Evolutionary conservation across 495 filamentous ascomycete species (phyloP), one percentile per base, ranked within the genome.

Genomic region (Penicillium flavigenum): DNA sequence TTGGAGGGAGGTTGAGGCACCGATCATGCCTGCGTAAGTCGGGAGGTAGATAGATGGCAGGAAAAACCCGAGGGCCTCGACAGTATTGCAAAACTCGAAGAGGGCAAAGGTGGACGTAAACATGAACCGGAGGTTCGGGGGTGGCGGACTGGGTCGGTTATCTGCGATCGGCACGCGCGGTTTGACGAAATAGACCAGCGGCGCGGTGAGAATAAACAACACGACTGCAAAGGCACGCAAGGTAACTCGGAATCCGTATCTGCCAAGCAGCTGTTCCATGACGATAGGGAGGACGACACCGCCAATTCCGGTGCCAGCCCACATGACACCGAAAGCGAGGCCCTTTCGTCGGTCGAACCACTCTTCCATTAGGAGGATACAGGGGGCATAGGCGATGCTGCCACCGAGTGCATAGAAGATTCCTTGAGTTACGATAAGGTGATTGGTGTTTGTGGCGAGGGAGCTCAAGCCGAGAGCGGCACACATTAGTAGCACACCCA

Each of bases 51-150:
- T 72, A 0, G 72, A 66, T 0, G 86, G 85, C 2, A 87, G 63
- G 66, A 87, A 87, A 61, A 76, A 88, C 1, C 86, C 86, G 0
- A 83, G 61, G 0, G 73, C 75, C 64, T 88, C 74, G 43, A 84
- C 44, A 10, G 80, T 69, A 63, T 84, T 84, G 48, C 79, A 77
- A 0, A 75, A 27, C 58, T 83, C 75, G 45, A 82, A 78, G 24
- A 81, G 56, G 51, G 70, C 62, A 60, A 87, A 88, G 0, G 71
- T 67, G 0, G 59, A 64, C 7, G 69, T 66, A 14, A 61, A 19
- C 5, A 83, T 31, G 57, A 86, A 86, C 12, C 58, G 57, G 19
- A 81, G 60, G 62, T 68, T 57, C 56, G 65, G 17, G 12, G 55
- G 54, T n/a, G 56, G 26, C 9, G 46, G 10, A 29, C 55, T 36